Evolutionary conservation across 192 early-diverging fungal genomes (phyloP).

Genomic region (Podochytrium sp.): DNA sequence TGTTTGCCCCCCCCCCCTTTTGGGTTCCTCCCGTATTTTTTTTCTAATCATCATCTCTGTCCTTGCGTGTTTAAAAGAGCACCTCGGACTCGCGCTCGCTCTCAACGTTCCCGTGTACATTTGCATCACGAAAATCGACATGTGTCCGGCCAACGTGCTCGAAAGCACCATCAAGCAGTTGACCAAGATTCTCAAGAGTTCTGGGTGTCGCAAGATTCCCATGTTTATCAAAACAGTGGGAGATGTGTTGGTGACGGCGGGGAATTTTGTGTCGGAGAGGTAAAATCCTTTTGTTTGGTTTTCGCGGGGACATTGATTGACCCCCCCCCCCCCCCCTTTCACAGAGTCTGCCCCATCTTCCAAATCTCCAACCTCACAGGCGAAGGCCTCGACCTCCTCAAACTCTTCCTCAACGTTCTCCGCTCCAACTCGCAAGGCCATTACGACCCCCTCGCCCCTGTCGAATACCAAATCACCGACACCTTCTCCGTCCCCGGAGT

Average conservation of each 20-base stretch:
- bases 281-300: too few species aligned
- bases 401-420: conserved; percentile 84
- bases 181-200: conserved; percentile 80
- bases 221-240: conserved; percentile 76
- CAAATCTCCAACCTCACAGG: conserved; percentile 92
- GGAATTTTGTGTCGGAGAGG: conserved; percentile 82
- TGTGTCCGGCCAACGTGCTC: conserved; percentile 85
- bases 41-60: neutral
- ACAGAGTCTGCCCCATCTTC: conserved; percentile 90
- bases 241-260: conserved; percentile 79
- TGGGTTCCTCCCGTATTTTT: too few species aligned
- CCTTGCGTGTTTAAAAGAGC: conserved; percentile 53
- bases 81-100: conserved; percentile 77
- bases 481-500: conserved; percentile 90
- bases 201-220: conserved; percentile 90
- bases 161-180: conserved; percentile 84
- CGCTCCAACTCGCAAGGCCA: conserved; percentile 60
- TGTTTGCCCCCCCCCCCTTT: too few species aligned
- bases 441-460: conserved; percentile 61
- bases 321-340: neutral
- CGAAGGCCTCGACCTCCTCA: conserved; percentile 72
- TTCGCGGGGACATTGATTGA: neutral
- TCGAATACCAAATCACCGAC: conserved; percentile 88
- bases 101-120: conserved; percentile 84
- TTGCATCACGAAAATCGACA: conserved; percentile 89